Conservation (phyloP, 805 yeast genomes). For the Candida insectorum region DNA sequence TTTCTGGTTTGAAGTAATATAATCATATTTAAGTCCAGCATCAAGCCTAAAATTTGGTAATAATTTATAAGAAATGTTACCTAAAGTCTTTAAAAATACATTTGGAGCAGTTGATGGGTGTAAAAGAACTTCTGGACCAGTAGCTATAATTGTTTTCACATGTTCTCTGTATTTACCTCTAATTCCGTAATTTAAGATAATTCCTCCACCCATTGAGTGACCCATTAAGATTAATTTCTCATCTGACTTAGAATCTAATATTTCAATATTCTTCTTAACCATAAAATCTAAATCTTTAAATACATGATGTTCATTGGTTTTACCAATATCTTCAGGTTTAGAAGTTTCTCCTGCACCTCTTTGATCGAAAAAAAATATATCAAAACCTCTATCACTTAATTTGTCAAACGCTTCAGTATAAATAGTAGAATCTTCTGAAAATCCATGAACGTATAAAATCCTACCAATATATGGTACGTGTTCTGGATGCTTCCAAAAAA, state of each 20-base stretch:
- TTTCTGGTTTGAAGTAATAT: constrained; percentile 46
- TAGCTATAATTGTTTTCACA: constrained; percentile 45
- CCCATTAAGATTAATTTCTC: constrained; percentile 56
- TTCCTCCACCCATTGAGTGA: constrained; percentile 83
- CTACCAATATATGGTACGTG: constrained; percentile 44
- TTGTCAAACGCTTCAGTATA: constrained; percentile 55
- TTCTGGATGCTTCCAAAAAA: constrained; percentile 38
- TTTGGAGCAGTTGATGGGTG: constrained; percentile 62
- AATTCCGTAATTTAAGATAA: constrained; percentile 58
- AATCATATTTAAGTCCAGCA: constrained; percentile 53
- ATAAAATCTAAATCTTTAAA: constrained; percentile 61
- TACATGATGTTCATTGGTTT: constrained; percentile 53
- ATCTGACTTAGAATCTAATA: constrained; percentile 17
- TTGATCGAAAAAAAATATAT: constrained; percentile 67
- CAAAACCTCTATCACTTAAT: constrained; percentile 53
- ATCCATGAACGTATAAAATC: constrained; percentile 66
- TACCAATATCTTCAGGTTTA: constrained; percentile 50
- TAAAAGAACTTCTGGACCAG: constrained; percentile 59
- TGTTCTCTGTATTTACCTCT: constrained; percentile 48
- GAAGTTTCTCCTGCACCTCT: constrained; percentile 73
- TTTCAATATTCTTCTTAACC: constrained; percentile 40
- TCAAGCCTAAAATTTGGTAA: constrained; percentile 52
- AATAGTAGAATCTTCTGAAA: constrained; percentile 52
- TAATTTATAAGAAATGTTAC: constrained; percentile 35
- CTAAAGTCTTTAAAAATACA: constrained; percentile 32